Conservation (phyloP, 1,284 basidiomycete genomes). For the Ustilago tritici region DNA sequence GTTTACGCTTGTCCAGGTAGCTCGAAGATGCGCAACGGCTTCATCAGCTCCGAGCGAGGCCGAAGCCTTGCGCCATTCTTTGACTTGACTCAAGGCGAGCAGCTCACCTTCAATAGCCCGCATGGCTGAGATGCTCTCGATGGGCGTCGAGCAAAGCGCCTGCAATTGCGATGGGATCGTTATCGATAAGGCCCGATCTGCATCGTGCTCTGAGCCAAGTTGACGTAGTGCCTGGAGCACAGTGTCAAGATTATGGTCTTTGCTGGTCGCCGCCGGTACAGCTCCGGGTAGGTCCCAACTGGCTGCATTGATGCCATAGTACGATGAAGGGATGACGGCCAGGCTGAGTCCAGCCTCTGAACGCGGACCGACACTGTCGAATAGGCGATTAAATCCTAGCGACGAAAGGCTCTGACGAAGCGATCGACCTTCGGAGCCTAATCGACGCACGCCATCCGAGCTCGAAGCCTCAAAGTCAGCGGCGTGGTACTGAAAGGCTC, state of each 20-base stretch:
- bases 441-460: neutral
- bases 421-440: neutral
- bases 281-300: slow-evolving; percentile 80
- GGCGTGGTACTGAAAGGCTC: slow-evolving; percentile 89
- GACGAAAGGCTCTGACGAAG: slow-evolving; percentile 75
- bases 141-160: slow-evolving; percentile 31
- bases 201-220: slow-evolving; percentile 70
- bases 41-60: slow-evolving; percentile 29
- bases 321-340: neutral
- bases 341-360: slow-evolving; percentile 4
- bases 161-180: slow-evolving; percentile 40
- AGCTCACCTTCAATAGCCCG: slow-evolving; percentile 36
- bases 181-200: slow-evolving; percentile 26
- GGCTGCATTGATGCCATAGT: slow-evolving; percentile 86
- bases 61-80: slow-evolving; percentile 36
- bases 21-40: slow-evolving; percentile 30
- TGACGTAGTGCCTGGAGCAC: slow-evolving; percentile 77
- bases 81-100: slow-evolving; percentile 51
- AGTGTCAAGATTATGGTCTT: slow-evolving; percentile 76
- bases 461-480: slow-evolving; percentile 77
- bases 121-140: slow-evolving; percentile 39
- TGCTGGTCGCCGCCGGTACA: slow-evolving; percentile 12
- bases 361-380: slow-evolving; percentile 71
- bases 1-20: slow-evolving; percentile 21
- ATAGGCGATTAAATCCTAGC: slow-evolving; percentile 87